Conservation (phyloP, 179 eudicot genomes). For the Camellia oleifera region DNA sequence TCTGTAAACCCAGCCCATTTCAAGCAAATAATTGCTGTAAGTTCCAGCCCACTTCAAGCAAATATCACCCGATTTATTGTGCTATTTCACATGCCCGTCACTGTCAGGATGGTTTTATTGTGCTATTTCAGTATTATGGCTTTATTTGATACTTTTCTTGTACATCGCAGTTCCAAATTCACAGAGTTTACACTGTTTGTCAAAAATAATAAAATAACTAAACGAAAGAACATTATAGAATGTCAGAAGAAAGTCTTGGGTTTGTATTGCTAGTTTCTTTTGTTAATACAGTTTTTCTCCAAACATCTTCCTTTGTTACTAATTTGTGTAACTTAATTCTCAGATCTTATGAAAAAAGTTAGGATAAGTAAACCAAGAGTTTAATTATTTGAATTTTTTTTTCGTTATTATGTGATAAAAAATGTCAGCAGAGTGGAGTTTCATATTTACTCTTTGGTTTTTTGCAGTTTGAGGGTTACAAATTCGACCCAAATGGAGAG, state of each 20-base stretch:
- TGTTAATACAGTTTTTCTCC: too few species aligned
- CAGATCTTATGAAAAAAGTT: background rate
- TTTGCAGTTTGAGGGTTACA: constrained; percentile 86
- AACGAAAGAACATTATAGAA: background rate
- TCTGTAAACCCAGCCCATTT: too few species aligned
- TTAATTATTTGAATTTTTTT: too few species aligned
- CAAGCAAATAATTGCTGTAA: too few species aligned
- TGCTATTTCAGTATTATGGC: background rate
- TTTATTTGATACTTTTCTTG: background rate
- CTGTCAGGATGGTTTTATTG: background rate
- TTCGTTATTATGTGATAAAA: background rate
- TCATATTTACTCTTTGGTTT: background rate
- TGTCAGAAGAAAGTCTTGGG: background rate
- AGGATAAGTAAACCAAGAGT: background rate
- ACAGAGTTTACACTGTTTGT: background rate
- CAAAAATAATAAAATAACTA: background rate
- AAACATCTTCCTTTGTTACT: too few species aligned
- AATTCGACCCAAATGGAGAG: constrained; percentile 90
- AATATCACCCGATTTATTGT: too few species aligned
- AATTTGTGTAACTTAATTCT: too few species aligned
- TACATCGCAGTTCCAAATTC: background rate
- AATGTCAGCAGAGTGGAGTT: background rate
- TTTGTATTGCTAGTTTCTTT: background rate
- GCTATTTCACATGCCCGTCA: background rate
- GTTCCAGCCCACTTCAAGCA: too few species aligned